Percentiles rank a stretch among this genome's conserved stretches.
These are phyloP conservation scores for Diaporthe eres DNA, from an alignment of 2,329 filamentous ascomycete genomes.

Conservation along the genomic window DNA sequence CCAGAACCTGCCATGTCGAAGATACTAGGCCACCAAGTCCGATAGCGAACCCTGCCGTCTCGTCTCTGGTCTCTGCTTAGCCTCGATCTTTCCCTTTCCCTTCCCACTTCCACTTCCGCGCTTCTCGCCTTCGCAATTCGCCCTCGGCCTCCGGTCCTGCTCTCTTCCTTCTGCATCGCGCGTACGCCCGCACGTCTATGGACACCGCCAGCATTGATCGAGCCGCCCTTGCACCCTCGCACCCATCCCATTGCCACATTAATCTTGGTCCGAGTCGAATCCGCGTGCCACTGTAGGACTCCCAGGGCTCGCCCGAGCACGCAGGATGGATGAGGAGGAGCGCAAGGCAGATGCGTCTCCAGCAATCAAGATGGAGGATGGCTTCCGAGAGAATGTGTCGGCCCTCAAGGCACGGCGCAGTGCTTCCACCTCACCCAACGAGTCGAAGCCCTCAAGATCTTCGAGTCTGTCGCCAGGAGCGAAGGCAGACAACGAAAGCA, in stretches of 20 bases:
- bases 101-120: conserved; percentile 11
- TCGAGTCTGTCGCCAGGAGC: conserved; percentile 61
- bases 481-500: conserved; percentile 64
- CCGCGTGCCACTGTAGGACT: background rate
- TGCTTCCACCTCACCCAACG: conserved; percentile 57
- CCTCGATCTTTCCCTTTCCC: conserved; percentile 30
- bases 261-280: conserved; percentile 1
- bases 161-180: conserved; percentile 14
- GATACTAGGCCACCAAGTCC: conserved; percentile 38
- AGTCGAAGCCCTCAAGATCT: conserved; percentile 57
- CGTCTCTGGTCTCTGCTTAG: conserved; percentile 34
- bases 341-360: conserved; percentile 44
- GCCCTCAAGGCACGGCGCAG: conserved; percentile 56
- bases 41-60: conserved; percentile 42
- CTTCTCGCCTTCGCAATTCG: conserved; percentile 10
- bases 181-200: conserved; percentile 35
- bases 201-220: conserved; percentile 30
- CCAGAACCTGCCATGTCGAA: conserved; percentile 42
- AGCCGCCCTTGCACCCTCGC: conserved; percentile 11
- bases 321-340: conserved; percentile 48
- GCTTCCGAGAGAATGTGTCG: conserved; percentile 52
- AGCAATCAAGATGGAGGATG: conserved; percentile 59
- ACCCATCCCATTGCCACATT: conserved; percentile 26
- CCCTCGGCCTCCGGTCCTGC: conserved; percentile 29
- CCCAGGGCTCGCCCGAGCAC: conserved; percentile 26